Evolutionary conservation across 2,329 filamentous ascomycete genomes (phyloP).

Genomic region (Canariomyces notabilis): DNA sequence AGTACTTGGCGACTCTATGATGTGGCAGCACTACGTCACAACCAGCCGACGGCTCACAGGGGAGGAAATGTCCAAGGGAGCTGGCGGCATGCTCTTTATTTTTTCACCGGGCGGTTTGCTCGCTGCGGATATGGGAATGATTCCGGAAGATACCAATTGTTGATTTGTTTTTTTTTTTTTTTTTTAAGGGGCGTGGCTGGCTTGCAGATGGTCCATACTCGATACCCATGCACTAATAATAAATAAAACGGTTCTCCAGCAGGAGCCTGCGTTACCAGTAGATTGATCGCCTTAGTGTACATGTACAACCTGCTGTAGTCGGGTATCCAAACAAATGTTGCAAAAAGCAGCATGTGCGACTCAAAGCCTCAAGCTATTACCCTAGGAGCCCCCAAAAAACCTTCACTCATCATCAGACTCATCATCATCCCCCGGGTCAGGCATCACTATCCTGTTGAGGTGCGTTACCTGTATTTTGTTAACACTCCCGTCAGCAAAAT

Average conservation of each 20-base stretch:
- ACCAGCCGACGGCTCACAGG: background rate
- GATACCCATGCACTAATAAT: constrained; percentile 16
- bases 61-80: background rate
- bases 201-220: constrained; percentile 15
- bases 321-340: too few relatives aligned
- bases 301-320: background rate
- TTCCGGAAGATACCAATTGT: constrained; percentile 19
- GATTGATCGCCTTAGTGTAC: background rate
- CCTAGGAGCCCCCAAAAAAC: too few relatives aligned
- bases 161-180: constrained; percentile 13
- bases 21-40: background rate
- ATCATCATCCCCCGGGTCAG: constrained; percentile 54
- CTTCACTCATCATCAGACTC: constrained; percentile 42
- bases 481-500: constrained; percentile 6
- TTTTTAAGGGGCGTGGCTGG: constrained; percentile 12
- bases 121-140: constrained; percentile 11
- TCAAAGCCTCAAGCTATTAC: too few relatives aligned
- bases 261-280: too few relatives aligned
- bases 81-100: background rate
- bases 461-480: constrained; percentile 61
- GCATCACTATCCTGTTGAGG: constrained; percentile 69
- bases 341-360: too few relatives aligned
- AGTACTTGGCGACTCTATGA: background rate
- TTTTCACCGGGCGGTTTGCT: constrained; percentile 5
- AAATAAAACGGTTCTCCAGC: constrained; percentile 2